Conservation (phyloP, 2,329 filamentous ascomycete species). For the Verticillium longisporum region DNA sequence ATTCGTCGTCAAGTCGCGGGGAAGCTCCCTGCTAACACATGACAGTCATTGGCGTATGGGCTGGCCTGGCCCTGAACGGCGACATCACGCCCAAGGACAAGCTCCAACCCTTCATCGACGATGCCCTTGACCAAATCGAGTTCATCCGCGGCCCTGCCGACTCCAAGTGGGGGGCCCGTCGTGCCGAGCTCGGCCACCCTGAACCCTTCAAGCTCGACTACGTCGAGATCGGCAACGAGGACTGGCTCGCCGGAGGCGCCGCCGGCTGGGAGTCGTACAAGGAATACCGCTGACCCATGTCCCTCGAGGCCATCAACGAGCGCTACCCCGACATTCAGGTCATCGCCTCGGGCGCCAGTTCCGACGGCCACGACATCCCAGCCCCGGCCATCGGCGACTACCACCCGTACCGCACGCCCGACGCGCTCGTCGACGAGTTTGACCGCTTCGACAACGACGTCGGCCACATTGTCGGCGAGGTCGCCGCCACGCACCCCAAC, state of each 20-base stretch:
- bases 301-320: slow-evolving; percentile 51
- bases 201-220: slow-evolving; percentile 54
- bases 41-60: slow-evolving; percentile 49
- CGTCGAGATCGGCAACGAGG: slow-evolving; percentile 64
- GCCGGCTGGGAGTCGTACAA: slow-evolving; percentile 39
- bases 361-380: slow-evolving; percentile 35
- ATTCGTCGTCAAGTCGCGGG: neutral
- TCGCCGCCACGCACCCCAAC: slow-evolving; percentile 44
- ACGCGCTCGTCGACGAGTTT: slow-evolving; percentile 42
- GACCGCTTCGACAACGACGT: slow-evolving; percentile 44
- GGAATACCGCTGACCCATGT: slow-evolving; percentile 50
- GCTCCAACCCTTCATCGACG: slow-evolving; percentile 50
- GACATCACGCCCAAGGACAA: slow-evolving; percentile 42
- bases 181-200: slow-evolving; percentile 53
- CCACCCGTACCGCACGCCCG: slow-evolving; percentile 44
- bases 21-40: neutral
- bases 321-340: slow-evolving; percentile 51
- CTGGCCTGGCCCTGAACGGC: slow-evolving; percentile 48
- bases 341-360: slow-evolving; percentile 40
- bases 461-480: slow-evolving; percentile 38
- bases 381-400: slow-evolving; percentile 38
- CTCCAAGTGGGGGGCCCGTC: slow-evolving; percentile 49
- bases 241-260: slow-evolving; percentile 48
- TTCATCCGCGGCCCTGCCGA: slow-evolving; percentile 49
- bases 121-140: slow-evolving; percentile 56